phyloP scores from a whole-genome alignment of 176 grass and related monocot genomes.

The Pontederia crassipes region DNA sequence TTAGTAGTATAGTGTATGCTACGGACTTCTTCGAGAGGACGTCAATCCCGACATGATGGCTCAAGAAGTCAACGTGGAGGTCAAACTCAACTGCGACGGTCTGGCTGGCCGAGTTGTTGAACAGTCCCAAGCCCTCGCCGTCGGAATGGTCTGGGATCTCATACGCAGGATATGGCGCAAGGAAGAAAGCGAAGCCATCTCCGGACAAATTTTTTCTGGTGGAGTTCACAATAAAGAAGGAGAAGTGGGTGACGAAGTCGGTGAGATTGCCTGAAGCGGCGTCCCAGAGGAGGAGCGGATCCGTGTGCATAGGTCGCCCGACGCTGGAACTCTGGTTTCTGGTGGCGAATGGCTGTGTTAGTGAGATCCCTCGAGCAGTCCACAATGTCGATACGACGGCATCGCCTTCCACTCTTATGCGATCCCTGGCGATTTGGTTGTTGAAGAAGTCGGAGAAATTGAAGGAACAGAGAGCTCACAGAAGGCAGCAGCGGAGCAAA shows the following conservation, averaged over 20 bases:
- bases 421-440: too few species aligned
- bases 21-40: constrained; percentile 28
- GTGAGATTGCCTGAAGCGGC: neutral
- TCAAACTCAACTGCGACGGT: constrained; percentile 53
- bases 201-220: neutral
- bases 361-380: too few species aligned
- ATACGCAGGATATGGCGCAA: neutral
- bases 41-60: constrained; percentile 35
- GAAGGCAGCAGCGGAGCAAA: too few species aligned
- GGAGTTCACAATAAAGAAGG: neutral
- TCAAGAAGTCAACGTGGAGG: constrained; percentile 4
- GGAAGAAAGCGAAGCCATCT: constrained; percentile 28
- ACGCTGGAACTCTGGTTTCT: neutral
- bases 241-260: constrained; percentile 20
- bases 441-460: too few species aligned
- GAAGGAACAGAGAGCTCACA: too few species aligned
- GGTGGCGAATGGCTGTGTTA: too few species aligned
- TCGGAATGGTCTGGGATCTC: neutral
- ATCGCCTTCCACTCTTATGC: too few species aligned
- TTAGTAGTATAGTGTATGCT: constrained; percentile 17
- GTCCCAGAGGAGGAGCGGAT: constrained; percentile 10
- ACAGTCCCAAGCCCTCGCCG: constrained; percentile 15
- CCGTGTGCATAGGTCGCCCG: neutral
- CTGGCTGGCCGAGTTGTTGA: constrained; percentile 6
- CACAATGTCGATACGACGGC: too few species aligned